A percentile compares a stretch with the other conserved stretches of the same genome.
These are phyloP conservation scores for Tuber microsphaerosporum DNA, from an alignment of 495 filamentous ascomycete genomes.

Conservation along the genomic window DNA sequence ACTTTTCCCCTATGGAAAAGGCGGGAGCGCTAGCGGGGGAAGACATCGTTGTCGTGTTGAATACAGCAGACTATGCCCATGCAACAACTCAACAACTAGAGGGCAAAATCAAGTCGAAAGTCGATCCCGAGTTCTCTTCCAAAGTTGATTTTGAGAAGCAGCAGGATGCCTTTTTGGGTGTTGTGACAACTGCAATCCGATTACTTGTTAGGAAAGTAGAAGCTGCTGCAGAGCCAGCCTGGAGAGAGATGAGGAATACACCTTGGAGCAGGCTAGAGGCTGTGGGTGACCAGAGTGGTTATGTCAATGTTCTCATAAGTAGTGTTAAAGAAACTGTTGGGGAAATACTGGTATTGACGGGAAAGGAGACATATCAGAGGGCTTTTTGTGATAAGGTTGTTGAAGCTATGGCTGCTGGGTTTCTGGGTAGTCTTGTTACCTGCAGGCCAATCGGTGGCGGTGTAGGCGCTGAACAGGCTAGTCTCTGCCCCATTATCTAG, in stretches of 20 bases:
- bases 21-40: conserved; percentile 54
- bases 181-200: conserved; percentile 79
- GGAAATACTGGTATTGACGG: conserved; percentile 69
- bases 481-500: conserved; percentile 44
- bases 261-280: conserved; percentile 91
- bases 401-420: conserved; percentile 70
- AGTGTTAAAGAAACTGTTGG: conserved; percentile 60
- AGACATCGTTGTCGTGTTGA: conserved; percentile 76
- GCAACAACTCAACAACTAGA: conserved; percentile 83
- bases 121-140: conserved; percentile 67
- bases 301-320: conserved; percentile 70
- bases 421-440: conserved; percentile 75
- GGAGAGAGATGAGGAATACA: conserved; percentile 95
- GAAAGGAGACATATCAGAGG: conserved; percentile 87
- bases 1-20: conserved; percentile 51
- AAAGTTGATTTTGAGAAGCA: conserved; percentile 85
- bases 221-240: conserved; percentile 69
- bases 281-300: conserved; percentile 92
- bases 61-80: conserved; percentile 97
- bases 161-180: conserved; percentile 89
- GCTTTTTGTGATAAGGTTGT: conserved; percentile 93
- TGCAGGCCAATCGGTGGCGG: conserved; percentile 76
- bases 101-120: conserved; percentile 83
- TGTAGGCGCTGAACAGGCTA: conserved; percentile 78
- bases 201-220: conserved; percentile 79